Conservation (phyloP, 495 filamentous ascomycete genomes). For the Penicillium subrubescens region DNA sequence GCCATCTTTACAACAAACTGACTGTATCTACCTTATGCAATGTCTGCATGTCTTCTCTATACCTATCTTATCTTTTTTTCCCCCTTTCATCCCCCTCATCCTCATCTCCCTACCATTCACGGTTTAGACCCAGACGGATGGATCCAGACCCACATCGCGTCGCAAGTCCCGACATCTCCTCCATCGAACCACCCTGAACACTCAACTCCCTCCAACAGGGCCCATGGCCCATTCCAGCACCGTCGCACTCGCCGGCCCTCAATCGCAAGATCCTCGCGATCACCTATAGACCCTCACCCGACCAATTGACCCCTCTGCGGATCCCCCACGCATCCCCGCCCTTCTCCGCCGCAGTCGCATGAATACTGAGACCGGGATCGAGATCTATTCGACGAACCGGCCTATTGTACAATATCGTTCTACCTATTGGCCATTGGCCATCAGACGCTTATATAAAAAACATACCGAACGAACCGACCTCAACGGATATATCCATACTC, state of each 20-base stretch:
- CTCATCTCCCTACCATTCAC: constrained; percentile 5
- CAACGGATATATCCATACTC: neutral
- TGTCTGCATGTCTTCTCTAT: neutral
- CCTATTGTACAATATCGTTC: neutral
- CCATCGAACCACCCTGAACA: constrained; percentile 7
- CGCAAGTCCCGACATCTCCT: constrained; percentile 6
- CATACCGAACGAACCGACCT: neutral
- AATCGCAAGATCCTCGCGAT: neutral
- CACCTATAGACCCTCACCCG: neutral
- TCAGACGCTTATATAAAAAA: neutral
- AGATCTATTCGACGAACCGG: neutral
- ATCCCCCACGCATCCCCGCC: neutral
- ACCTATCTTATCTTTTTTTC: neutral
- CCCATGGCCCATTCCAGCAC: neutral
- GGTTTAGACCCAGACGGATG: constrained; percentile 17
- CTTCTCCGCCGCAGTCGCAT: neutral
- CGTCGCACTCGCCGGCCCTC: neutral
- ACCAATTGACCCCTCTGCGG: constrained; percentile 5
- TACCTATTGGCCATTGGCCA: neutral
- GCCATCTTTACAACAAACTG: neutral
- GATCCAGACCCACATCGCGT: constrained; percentile 18
- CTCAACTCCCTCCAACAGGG: neutral
- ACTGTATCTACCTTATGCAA: neutral
- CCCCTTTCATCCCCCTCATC: neutral
- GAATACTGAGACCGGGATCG: neutral